These are phyloP conservation scores for Russula sp. DNA, from an alignment of 768 basidiomycete species.

Conservation along the genomic window DNA sequence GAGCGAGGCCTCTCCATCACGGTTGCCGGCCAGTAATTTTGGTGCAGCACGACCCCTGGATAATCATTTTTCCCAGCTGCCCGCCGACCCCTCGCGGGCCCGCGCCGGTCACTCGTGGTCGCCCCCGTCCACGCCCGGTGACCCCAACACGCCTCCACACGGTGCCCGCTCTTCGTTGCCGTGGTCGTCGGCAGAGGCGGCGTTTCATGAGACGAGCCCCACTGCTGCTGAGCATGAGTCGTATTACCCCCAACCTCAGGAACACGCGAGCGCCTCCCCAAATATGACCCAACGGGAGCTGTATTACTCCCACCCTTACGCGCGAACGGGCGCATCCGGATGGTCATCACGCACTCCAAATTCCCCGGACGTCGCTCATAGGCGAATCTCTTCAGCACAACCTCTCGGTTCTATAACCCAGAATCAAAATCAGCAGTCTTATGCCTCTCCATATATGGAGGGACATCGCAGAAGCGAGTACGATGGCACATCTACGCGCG, in stretches of 20 bases:
- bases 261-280: constrained; percentile 4
- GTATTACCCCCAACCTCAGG: constrained; percentile 7
- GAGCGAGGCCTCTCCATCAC: background rate
- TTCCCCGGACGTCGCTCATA: constrained; percentile 6
- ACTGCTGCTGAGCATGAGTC: background rate
- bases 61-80: constrained; percentile 4
- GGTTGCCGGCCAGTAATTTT: constrained; percentile 1
- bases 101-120: constrained; percentile 13
- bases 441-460: constrained; percentile 4
- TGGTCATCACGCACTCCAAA: constrained; percentile 9
- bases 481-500: background rate
- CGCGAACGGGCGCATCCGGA: constrained; percentile 1
- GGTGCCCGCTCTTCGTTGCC: background rate
- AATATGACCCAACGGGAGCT: background rate
- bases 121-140: constrained; percentile 6
- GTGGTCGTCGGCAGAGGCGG: background rate
- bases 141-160: constrained; percentile 1
- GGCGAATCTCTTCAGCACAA: constrained; percentile 5
- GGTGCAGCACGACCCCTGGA: background rate
- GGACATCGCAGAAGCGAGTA: constrained; percentile 7
- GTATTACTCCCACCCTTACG: constrained; percentile 8
- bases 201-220: background rate
- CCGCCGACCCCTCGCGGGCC: background rate
- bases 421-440: constrained; percentile 7
- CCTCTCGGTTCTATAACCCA: constrained; percentile 1